Base-by-base conservation (phyloP, 1,284 basidiomycete genomes). In the Papiliotrema nemorosa region DNA sequence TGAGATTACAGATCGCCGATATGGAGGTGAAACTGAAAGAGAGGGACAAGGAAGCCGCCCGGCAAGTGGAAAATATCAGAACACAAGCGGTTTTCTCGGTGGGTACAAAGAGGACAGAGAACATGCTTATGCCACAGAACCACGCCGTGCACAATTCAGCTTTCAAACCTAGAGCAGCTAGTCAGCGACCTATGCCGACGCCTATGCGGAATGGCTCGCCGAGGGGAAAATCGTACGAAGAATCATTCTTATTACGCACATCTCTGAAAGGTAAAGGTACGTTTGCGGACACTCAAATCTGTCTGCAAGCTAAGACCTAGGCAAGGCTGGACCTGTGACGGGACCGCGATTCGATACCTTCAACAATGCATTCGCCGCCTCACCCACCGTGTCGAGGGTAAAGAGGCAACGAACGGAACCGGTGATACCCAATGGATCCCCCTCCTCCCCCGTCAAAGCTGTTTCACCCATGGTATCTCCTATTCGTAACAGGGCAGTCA, bases 61-160 rank as follows among this genome's bases (percentile, higher is more conserved):
- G 62, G 24, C 51, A 59, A 34, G 34, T 73, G 10, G 69, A 73
- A 41, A 69, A 61, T 49, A 55, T 70, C 24, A 64, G 63, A 42
- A 66, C 62, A 42, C 69, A 73, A 50, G 69, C 68, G 1, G 64
- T 71, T 13, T 71, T 73, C 36, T 60, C 62, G 20, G 70, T 72
- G 36, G 42, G 69, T 52, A 5, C n/a, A n/a, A n/a, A n/a, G n/a
- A n/a, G n/a, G n/a, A n/a, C n/a, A n/a, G n/a, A n/a, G n/a, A n/a
- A n/a, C n/a, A n/a, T n/a, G n/a, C n/a, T n/a, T n/a, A n/a, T n/a
- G n/a, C n/a, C n/a, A n/a, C 25, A 57, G 62, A 64, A 64, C 50
- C 62, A 64, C 38, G 58, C 51, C 53, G 33, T 42, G 13, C 59
- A 57, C 22, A 60, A 53, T 40, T 62, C 57, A 3, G 58, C 60